Conservation (phyloP, 108 stramenopile species). For the Pseudonitzschia delicatissima region DNA sequence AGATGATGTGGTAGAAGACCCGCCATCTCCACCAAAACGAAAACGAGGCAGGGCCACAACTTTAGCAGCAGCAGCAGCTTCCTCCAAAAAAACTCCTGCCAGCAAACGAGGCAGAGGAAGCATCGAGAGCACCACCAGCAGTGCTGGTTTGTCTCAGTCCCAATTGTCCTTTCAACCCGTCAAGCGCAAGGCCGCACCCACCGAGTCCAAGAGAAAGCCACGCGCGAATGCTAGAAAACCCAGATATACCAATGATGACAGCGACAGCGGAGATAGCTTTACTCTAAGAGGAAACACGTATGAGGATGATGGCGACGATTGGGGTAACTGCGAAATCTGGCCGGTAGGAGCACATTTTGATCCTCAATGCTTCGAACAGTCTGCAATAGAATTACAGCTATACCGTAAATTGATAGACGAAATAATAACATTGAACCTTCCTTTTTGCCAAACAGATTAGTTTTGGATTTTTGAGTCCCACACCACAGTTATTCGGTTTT, state of each 20-base stretch:
- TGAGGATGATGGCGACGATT: slow-evolving; percentile 5
- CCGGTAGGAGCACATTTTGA: no score
- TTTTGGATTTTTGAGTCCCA: no score
- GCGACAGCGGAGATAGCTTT: neutral
- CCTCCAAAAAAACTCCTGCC: neutral
- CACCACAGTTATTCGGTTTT: no score
- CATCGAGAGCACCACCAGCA: neutral
- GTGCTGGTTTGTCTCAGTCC: slow-evolving; percentile 20
- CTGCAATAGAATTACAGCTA: no score
- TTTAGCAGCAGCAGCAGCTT: slow-evolving; percentile 10
- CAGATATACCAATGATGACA: slow-evolving; percentile 1
- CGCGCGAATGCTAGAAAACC: neutral
- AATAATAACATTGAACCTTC: no score
- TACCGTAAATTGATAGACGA: no score
- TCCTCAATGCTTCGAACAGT: no score
- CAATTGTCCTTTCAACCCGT: slow-evolving; percentile 22
- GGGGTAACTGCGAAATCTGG: slow-evolving; percentile 10
- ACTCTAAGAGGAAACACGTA: neutral
- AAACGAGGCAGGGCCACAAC: slow-evolving; percentile 10
- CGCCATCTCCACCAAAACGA: slow-evolving; percentile 8
- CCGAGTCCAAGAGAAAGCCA: neutral
- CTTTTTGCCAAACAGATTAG: no score
- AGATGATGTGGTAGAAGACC: neutral
- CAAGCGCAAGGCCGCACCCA: neutral
- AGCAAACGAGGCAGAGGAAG: neutral